These are phyloP conservation scores for Alternaria conjuncta DNA, from an alignment of 2,329 filamentous ascomycete species.

Conservation along the genomic window DNA sequence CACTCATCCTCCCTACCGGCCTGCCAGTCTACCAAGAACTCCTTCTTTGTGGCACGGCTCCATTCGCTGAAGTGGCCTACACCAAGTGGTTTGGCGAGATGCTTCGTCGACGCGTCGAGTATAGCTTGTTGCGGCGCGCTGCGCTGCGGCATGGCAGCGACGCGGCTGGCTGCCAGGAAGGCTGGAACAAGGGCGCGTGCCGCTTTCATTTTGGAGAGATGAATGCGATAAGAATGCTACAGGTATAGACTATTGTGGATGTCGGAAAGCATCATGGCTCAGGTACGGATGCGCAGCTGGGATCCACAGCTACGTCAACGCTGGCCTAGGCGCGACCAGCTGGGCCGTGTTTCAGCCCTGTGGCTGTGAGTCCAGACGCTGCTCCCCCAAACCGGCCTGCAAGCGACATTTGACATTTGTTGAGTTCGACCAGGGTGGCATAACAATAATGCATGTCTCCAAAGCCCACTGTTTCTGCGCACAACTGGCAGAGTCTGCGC, in stretches of 20 bases:
- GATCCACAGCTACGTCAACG: conserved; percentile 9
- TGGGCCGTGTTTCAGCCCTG: conserved; percentile 12
- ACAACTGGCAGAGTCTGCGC: not conserved
- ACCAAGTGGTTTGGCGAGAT: conserved; percentile 32
- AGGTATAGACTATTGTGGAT: not conserved
- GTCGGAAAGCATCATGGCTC: not conserved
- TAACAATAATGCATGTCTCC: not conserved
- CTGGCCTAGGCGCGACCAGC: conserved; percentile 3
- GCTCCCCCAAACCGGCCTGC: not conserved
- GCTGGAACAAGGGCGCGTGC: conserved; percentile 18
- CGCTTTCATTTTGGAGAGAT: conserved; percentile 24
- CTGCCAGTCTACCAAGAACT: conserved; percentile 58
- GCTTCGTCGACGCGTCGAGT: conserved; percentile 17
- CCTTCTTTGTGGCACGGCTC: conserved; percentile 55
- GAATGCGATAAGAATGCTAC: not conserved
- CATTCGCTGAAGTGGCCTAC: conserved; percentile 59
- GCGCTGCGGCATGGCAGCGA: conserved; percentile 23
- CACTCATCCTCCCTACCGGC: conserved; percentile 51
- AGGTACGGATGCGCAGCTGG: conserved; percentile 3
- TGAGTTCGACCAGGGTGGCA: not conserved
- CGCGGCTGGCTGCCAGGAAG: conserved; percentile 18
- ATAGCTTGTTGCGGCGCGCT: conserved; percentile 25
- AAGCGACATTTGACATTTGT: not conserved
- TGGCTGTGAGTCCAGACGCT: not conserved
- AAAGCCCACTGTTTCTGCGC: not conserved